Evolutionary conservation across 345 rosid genomes (phyloP).

Genomic region (Ailanthus altissimus): DNA sequence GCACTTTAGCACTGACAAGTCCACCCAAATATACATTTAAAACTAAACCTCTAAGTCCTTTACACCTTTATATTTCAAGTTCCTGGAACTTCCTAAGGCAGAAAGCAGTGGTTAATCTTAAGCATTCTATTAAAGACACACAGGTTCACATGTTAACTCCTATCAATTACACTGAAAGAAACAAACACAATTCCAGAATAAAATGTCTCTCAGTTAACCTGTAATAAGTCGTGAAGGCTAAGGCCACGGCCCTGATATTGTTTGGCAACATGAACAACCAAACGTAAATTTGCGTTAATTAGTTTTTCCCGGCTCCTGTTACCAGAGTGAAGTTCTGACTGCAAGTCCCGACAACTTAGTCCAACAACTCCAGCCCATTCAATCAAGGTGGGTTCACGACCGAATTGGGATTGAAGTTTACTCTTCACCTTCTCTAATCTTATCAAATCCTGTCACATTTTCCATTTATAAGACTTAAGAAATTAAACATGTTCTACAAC

Average conservation of each 20-base stretch:
- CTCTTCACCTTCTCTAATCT: slow-evolving; percentile 63
- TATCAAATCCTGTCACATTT: slow-evolving; percentile 55
- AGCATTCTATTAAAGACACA: not conserved
- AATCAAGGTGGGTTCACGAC: slow-evolving; percentile 68
- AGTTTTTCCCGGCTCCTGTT: slow-evolving; percentile 66
- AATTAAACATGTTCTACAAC: slow-evolving; percentile 7
- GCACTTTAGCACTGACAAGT: not conserved
- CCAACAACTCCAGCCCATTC: slow-evolving; percentile 86
- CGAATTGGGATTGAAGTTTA: slow-evolving; percentile 67
- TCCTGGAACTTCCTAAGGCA: not conserved
- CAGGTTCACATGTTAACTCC: not conserved
- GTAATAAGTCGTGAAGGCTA: slow-evolving; percentile 76
- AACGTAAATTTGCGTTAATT: slow-evolving; percentile 69
- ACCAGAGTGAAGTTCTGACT: slow-evolving; percentile 62
- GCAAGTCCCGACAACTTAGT: slow-evolving; percentile 53
- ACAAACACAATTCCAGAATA: not conserved
- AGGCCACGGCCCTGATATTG: slow-evolving; percentile 80
- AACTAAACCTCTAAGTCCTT: not conserved
- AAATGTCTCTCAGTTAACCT: slow-evolving; percentile 43
- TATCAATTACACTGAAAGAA: not conserved
- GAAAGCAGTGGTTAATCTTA: not conserved
- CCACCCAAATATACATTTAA: not conserved
- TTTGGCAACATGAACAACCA: slow-evolving; percentile 88
- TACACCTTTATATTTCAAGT: not conserved
- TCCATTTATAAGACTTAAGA: slow-evolving; percentile 17